Evolutionary conservation across 179 eudicot species (phyloP).

Genomic region (Spinacia oleracea): DNA sequence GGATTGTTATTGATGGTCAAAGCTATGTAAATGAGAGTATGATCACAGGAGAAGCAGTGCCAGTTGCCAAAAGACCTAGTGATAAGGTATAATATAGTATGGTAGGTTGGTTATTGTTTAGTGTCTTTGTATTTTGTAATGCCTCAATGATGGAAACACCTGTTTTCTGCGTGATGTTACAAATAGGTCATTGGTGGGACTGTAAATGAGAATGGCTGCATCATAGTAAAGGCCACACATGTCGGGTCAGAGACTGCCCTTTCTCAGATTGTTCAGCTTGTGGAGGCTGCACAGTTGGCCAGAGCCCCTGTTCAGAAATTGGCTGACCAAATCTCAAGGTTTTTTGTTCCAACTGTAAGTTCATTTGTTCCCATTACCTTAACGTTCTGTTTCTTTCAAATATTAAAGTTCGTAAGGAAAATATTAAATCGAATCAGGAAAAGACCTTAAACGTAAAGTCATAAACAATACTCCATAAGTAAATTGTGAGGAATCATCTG

Average conservation of each 20-base stretch:
- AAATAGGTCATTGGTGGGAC: conserved; percentile 94
- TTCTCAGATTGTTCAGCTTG: conserved; percentile 94
- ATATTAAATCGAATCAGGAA: too few relatives aligned
- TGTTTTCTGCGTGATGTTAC: conserved; percentile 10
- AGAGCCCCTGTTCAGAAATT: conserved; percentile 97
- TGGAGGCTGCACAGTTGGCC: conserved; percentile 95
- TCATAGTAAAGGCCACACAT: conserved; percentile 83
- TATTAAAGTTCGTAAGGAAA: not conserved
- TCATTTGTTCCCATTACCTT: conserved; percentile 4
- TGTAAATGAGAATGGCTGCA: conserved; percentile 81
- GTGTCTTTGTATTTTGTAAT: conserved; percentile 11
- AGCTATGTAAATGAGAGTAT: conserved; percentile 96
- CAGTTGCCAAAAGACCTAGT: conserved; percentile 80
- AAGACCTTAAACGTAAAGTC: not conserved
- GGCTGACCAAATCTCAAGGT: conserved; percentile 87
- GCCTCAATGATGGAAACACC: not conserved
- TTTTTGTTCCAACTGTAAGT: conserved; percentile 87
- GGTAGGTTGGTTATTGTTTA: not conserved
- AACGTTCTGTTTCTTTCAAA: not conserved
- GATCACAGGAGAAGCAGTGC: conserved; percentile 94
- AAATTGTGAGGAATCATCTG: not conserved
- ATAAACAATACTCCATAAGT: not conserved
- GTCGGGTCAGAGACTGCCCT: conserved; percentile 96
- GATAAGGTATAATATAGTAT: conserved; percentile 58
- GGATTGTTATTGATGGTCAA: conserved; percentile 76